Base-by-base conservation (phyloP, 2,329 filamentous ascomycete genomes). In the Diaporthe helianthi region DNA sequence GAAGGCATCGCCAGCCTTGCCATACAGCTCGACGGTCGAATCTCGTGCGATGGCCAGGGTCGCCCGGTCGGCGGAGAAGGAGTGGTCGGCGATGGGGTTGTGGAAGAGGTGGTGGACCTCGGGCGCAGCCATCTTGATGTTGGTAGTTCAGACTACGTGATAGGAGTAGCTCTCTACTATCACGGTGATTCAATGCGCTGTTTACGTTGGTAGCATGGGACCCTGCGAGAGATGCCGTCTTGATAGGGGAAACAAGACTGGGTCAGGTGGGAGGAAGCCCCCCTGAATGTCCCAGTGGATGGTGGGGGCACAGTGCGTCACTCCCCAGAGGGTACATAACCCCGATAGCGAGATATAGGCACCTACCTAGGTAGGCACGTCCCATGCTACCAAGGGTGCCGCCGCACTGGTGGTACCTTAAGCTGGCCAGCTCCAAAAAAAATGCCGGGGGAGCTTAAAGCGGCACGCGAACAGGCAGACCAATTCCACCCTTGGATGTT, bases 111-210 rank as follows among this genome's bases (percentile, higher is more conserved):
- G 94, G 83, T 98, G 93, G 70, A 97, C 92, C 86, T 98, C 93
- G 73, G 94, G 93, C 71, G 91, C 80, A 67, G 93, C 86, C 95
- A 98, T 98, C 71, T 65, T 86, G 80, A 72, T 65, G 22, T 65
- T 61, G 65, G 44, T 70, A 65, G 13, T 60, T 17, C 53, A 69
- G 64, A n/a, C 63, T 67, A 69, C 69, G 83, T 85, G 90, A 92
- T 93, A 96, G 93, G 93, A 97, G 93, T 80, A 93, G 89, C 93
- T 97, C 96, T 98, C 96, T 91, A 98, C 96, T 98, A 96, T 87
- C 92, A 88, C 84, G 51, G 12, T 49, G 47, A 60, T 41, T 58
- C 46, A 31, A 69, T 66, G 52, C 17, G 58, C 29, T 66, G 53
- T 54, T 44, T 26, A n/a, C 33, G 63, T 53, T 60, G 38, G 55